Evolutionary conservation across 2,329 filamentous ascomycete species (phyloP), one percentile per base, ranked within the genome.

Genomic region (Sporothrix luriei): DNA sequence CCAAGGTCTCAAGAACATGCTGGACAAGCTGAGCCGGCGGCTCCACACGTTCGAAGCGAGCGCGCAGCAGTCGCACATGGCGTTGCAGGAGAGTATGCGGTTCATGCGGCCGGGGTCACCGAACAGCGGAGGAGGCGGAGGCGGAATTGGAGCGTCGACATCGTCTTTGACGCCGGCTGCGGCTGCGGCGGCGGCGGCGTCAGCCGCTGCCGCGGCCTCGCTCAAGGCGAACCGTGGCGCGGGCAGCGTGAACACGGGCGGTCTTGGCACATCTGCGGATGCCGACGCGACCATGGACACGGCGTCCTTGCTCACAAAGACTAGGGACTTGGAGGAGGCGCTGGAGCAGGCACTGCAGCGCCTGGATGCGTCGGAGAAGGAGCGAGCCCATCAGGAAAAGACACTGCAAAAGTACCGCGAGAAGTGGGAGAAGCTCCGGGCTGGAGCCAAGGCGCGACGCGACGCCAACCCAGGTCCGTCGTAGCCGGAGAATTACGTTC

Each of bases 41-140:
- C 85, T 99, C n/a, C 91, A 95, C 75, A 91, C 93, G 72, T 99
- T 97, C 81, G 94, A 99, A 79, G 90, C 93, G 51, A 94, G 92
- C 75, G 93, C 93, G 0, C 95, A 98, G 79, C 93, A 90, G 73
- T 94, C 91, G 49, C 92, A 91, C 68, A 87, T 94, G 80, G 92
- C 93, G 3, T 85, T 98, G 46, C 92, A 94, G 16, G 93, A 97
- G 78, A 97, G 92, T 74, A 89, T 88, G 77, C 83, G 87, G n/a
- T 78, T 90, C 6, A 85, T 87, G 79, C 82, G 84, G 16, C 85
- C 87, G 1, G 82, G 82, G 4, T 88, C 86, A 49, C 87, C 87
- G n/a, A 24, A n/a, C 19, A 54, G 38, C 26, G 66, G 38, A 10
- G 66, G 51, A 7, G 38, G 52, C 5, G 40, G 1, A 72, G 77